These are phyloP conservation scores for Polytrichum formosum DNA, from an alignment of 225 moss, liverwort and hornwort genomes.

Conservation along the genomic window DNA sequence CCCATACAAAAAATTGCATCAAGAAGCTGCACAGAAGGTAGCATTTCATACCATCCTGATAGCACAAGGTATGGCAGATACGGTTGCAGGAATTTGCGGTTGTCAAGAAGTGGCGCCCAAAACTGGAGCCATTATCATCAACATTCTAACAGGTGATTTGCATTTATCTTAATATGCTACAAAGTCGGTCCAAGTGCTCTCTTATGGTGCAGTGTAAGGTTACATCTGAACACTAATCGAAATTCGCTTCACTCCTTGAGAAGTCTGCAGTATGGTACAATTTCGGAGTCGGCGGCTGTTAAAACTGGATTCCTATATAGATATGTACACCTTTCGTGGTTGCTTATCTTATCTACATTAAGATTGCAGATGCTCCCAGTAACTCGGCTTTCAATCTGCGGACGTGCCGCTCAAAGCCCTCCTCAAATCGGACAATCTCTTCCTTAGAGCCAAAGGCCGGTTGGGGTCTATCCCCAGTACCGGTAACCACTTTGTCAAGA, in stretches of 20 bases:
- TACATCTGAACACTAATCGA: not conserved
- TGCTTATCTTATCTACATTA: too few relatives aligned
- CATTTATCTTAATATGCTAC: constrained; percentile 1
- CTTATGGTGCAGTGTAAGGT: not conserved
- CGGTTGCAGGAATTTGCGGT: too few relatives aligned
- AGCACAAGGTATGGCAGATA: too few relatives aligned
- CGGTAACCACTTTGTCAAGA: constrained; percentile 40
- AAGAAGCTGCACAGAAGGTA: too few relatives aligned
- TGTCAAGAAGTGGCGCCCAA: not conserved
- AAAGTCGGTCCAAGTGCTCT: not conserved
- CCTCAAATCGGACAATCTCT: constrained; percentile 64
- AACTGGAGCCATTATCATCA: not conserved
- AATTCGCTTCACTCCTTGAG: not conserved
- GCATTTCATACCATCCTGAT: too few relatives aligned
- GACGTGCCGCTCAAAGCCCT: constrained; percentile 50
- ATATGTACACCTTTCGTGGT: too few relatives aligned
- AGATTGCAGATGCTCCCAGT: too few relatives aligned
- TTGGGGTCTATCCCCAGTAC: constrained; percentile 58
- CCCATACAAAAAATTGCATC: too few relatives aligned
- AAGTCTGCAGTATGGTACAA: constrained; percentile 1
- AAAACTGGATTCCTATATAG: not conserved
- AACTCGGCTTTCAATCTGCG: constrained; percentile 20
- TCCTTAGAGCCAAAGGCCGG: constrained; percentile 62
- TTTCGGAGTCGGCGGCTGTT: not conserved
- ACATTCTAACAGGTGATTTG: not conserved